These are phyloP conservation scores for Pistacia vera DNA, from an alignment of 345 rosid species.

Conservation along the genomic window DNA sequence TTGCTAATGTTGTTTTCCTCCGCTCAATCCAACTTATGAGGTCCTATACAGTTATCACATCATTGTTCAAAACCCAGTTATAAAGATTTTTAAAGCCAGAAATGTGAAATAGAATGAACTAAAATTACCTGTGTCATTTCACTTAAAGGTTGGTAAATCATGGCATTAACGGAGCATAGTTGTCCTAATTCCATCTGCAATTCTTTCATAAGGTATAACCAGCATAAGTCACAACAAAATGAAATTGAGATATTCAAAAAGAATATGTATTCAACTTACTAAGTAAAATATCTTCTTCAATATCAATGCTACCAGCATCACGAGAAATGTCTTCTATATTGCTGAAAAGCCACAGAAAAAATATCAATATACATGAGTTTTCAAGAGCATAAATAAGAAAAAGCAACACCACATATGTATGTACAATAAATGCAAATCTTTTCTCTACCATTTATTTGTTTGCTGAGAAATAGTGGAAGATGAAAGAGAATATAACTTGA, in stretches of 20 bases:
- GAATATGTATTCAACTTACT: slow-evolving; percentile 48
- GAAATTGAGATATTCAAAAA: neutral
- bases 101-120: neutral
- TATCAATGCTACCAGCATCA: slow-evolving; percentile 87
- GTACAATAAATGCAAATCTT: slow-evolving; percentile 1
- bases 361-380: neutral
- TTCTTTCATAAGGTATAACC: slow-evolving; percentile 45
- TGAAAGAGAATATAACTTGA: neutral
- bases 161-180: slow-evolving; percentile 48
- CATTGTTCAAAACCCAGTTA: slow-evolving; percentile 9
- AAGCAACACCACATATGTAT: neutral
- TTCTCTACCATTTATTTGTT: neutral
- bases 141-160: slow-evolving; percentile 72
- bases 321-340: slow-evolving; percentile 96
- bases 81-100: neutral
- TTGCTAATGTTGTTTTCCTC: slow-evolving; percentile 59
- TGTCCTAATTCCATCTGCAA: slow-evolving; percentile 73
- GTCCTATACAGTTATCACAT: slow-evolving; percentile 46
- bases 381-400: neutral
- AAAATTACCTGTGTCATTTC: slow-evolving; percentile 73
- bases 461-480: too few species aligned
- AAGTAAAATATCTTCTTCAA: slow-evolving; percentile 77
- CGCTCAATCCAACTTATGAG: slow-evolving; percentile 73
- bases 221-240: slow-evolving; percentile 28
- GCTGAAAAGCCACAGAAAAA: slow-evolving; percentile 39